phyloP scores from a whole-genome alignment of 2,329 filamentous ascomycete species.

The Colletotrichum sp. region DNA sequence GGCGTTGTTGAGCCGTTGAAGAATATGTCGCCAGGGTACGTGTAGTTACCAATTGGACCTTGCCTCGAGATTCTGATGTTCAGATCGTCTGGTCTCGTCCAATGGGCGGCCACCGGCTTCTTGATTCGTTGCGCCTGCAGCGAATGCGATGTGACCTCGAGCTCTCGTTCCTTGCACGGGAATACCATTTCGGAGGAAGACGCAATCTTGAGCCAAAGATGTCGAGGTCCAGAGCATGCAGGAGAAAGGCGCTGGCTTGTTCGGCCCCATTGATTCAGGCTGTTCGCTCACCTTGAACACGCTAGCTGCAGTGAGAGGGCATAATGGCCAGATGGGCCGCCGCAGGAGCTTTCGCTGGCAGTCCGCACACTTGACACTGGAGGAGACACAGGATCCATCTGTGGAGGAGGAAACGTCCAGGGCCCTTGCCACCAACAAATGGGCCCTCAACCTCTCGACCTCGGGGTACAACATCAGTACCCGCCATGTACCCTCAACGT shows the following conservation, averaged over 20 bases:
- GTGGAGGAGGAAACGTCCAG: not conserved
- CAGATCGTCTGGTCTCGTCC: constrained; percentile 2
- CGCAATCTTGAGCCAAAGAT: not conserved
- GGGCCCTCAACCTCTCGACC: not conserved
- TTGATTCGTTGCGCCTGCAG: not conserved
- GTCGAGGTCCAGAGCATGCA: not conserved
- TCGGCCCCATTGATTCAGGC: not conserved
- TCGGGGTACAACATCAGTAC: constrained; percentile 9
- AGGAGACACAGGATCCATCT: not conserved
- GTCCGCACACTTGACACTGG: not conserved
- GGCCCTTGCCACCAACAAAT: constrained; percentile 1
- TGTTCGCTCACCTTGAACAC: not conserved
- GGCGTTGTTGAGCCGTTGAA: constrained; percentile 17
- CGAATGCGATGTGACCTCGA: not conserved
- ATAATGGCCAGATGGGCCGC: not conserved
- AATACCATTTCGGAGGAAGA: not conserved
- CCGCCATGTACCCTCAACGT: not conserved
- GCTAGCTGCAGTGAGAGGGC: constrained; percentile 10
- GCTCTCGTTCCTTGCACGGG: not conserved
- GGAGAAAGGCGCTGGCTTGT: not conserved
- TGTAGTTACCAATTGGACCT: not conserved
- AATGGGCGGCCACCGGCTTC: not conserved
- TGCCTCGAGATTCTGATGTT: not conserved
- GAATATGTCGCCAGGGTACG: constrained; percentile 13
- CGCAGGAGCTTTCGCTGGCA: not conserved